Base-by-base conservation (phyloP, 208 protist species). In the Trypanosoma melophagium region DNA sequence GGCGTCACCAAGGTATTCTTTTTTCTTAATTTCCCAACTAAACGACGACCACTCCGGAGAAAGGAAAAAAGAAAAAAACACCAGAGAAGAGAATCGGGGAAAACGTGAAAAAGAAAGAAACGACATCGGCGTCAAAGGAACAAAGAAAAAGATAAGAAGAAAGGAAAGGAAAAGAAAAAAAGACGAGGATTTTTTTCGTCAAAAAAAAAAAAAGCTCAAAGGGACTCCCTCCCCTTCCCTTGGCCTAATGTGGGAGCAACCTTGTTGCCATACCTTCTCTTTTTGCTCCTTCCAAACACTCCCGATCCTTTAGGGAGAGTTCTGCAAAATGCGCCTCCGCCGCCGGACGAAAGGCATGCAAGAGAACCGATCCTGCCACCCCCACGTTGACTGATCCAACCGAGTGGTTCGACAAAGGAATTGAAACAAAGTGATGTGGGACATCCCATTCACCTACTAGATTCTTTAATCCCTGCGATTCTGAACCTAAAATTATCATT, bases 331-430 rank as follows among this genome's bases (percentile, higher is more conserved):
- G 76, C 35, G 63, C 45, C 47, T 61, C 72, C 8, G 83, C 89
- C 10, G 60, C 60, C 1, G 84, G 83, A 9, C 86, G 80, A 47
- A 95, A 92, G 16, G 83, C 60, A 45, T 93, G 76, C 41, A 92
- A 66, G 63, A 95, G 72, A 12, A 93, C 77, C 7, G 86, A 87
- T 2, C 89, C 89, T 0, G 89, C 86, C 5, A 92, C 89, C 42
- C 71, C 65, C n/a, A 95, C 89, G 74, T 95, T 95, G 65, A 82
- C 76, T 17, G 89, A 95, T 51, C 88, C 77, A 10, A 95, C 72
- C 40, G 77, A 74, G 24, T 76, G 42, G 69, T 95, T 93, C 12
- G 80, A 76, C 54, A 92, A 61, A 8, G 89, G 85, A 57, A 95
- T 61, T 35, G 86, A 87, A 51, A 92, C 75, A 19, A 81, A 55